Conservation (phyloP, 306 rosid genomes). For the Prunus kanzakura region DNA sequence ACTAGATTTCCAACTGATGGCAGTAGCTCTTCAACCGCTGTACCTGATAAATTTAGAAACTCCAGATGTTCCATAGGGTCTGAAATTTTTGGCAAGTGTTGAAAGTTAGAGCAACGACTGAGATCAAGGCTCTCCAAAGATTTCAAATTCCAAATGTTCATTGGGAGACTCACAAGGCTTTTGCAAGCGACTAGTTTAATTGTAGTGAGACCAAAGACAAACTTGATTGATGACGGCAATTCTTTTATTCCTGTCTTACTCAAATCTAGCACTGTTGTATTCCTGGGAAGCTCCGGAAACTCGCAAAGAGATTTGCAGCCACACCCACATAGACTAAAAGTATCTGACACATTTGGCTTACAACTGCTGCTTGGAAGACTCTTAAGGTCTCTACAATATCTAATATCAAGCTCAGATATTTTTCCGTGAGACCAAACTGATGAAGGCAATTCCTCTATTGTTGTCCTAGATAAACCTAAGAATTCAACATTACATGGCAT, state of each 20-base stretch:
- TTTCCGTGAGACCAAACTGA: background rate
- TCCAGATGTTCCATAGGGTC: background rate
- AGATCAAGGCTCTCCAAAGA: background rate
- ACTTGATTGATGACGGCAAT: background rate
- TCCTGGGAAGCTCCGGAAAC: background rate
- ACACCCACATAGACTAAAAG: background rate
- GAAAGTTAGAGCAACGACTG: background rate
- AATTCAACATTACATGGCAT: background rate
- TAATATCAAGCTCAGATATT: background rate
- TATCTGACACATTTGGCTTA: background rate
- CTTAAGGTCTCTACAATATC: background rate
- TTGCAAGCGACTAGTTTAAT: background rate
- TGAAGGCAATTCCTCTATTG: background rate
- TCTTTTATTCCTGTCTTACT: background rate
- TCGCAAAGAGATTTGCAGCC: background rate
- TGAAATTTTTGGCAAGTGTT: background rate
- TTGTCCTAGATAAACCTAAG: background rate
- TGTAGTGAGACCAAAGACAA: background rate
- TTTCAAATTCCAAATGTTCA: background rate
- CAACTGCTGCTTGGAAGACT: background rate
- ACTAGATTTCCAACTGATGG: background rate
- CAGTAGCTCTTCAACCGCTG: too few species aligned
- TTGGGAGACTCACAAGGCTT: background rate
- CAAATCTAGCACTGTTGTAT: background rate
- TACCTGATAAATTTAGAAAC: too few species aligned